Conservation (phyloP, 164 flowering plant genomes). For the Vitis amurensis region DNA sequence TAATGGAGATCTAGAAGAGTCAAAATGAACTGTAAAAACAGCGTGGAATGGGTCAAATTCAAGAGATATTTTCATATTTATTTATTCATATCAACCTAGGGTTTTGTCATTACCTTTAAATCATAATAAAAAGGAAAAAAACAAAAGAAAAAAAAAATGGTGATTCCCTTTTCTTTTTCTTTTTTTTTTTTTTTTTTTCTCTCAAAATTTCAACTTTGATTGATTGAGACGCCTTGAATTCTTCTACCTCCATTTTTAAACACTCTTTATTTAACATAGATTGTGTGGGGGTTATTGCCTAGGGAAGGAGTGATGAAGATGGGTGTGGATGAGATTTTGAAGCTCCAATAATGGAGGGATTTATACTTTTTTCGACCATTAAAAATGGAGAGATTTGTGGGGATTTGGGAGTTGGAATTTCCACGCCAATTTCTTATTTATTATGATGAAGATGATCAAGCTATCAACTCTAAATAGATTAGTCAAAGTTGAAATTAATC, state of each 20-base stretch:
- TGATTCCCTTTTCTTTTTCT: not conserved
- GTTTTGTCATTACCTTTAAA: not conserved
- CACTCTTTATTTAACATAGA: not conserved
- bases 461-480: not conserved
- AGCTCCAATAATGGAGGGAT: slow-evolving; percentile 11
- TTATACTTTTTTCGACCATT: slow-evolving; percentile 8
- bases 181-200: not conserved
- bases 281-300: not conserved
- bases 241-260: slow-evolving; percentile 2
- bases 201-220: not conserved
- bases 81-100: not conserved
- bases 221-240: slow-evolving; percentile 8
- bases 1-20: slow-evolving; percentile 11
- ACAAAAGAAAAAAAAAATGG: not conserved
- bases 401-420: slow-evolving; percentile 13
- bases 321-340: slow-evolving; percentile 25
- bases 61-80: too few species aligned
- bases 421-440: not conserved
- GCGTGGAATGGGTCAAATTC: not conserved
- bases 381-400: slow-evolving; percentile 23
- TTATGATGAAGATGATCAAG: not conserved
- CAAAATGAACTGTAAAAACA: not conserved
- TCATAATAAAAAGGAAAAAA: not conserved
- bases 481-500: too few species aligned
- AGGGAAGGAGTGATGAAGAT: slow-evolving; percentile 5